phyloP scores from a whole-genome alignment of 1,284 basidiomycete species.

The Boletus hoseneyae region DNA sequence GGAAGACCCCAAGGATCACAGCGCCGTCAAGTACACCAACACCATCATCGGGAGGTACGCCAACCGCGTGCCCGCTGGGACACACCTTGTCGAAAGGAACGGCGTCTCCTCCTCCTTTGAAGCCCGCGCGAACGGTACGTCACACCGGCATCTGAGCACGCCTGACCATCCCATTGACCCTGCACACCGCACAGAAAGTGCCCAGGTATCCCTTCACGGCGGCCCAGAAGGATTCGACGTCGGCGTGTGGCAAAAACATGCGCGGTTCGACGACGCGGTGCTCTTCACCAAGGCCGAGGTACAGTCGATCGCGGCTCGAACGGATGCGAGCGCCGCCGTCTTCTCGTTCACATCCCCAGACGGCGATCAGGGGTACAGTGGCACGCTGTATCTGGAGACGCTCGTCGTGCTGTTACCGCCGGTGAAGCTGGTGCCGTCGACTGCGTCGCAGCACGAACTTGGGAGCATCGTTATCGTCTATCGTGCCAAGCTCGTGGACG shows the following conservation, averaged over 20 bases:
- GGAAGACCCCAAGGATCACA: slow-evolving; percentile 57
- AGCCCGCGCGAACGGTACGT: slow-evolving; percentile 50
- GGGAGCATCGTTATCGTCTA: slow-evolving; percentile 66
- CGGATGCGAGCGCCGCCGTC: slow-evolving; percentile 38
- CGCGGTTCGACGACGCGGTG: slow-evolving; percentile 38
- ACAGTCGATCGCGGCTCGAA: slow-evolving; percentile 28
- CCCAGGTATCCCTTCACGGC: slow-evolving; percentile 68
- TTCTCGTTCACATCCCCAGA: slow-evolving; percentile 59
- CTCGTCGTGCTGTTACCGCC: slow-evolving; percentile 56
- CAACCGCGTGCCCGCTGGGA: slow-evolving; percentile 64
- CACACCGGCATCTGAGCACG: no score
- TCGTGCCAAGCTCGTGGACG: slow-evolving; percentile 55
- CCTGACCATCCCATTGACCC: no score
- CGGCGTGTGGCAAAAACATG: slow-evolving; percentile 48
- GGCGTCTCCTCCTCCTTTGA: slow-evolving; percentile 49
- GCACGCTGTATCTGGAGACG: slow-evolving; percentile 55
- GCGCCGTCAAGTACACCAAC: slow-evolving; percentile 64
- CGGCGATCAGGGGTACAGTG: slow-evolving; percentile 68
- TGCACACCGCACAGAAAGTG: slow-evolving; percentile 40
- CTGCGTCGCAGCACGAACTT: slow-evolving; percentile 44
- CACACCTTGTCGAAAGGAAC: slow-evolving; percentile 50
- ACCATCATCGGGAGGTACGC: slow-evolving; percentile 69
- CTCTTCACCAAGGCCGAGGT: slow-evolving; percentile 60
- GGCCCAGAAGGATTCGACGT: slow-evolving; percentile 64
- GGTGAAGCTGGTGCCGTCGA: slow-evolving; percentile 30